phyloP scores from a whole-genome alignment of 2,329 filamentous ascomycete species.

The Neocucurbitaria cava region DNA sequence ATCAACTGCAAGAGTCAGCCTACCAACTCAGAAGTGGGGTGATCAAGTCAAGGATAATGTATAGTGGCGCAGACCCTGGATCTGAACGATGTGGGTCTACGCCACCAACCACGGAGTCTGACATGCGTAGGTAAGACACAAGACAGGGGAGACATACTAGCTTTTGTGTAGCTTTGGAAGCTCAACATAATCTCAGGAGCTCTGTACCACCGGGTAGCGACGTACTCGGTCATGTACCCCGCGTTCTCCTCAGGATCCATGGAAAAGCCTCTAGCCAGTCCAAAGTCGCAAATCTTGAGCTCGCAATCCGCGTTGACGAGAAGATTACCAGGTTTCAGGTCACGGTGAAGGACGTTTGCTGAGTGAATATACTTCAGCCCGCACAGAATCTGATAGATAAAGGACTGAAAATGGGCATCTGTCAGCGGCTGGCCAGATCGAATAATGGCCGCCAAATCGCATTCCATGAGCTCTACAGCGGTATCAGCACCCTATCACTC shows the following conservation, averaged over 20 bases:
- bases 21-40: conserved; percentile 15
- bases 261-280: conserved; percentile 93
- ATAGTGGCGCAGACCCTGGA: conserved; percentile 9
- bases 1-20: conserved; percentile 70
- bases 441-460: conserved; percentile 96
- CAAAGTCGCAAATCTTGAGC: conserved; percentile 99
- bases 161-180: conserved; percentile 99
- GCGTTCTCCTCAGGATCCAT: conserved; percentile 98
- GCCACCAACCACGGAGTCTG: conserved; percentile 1
- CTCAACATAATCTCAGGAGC: conserved; percentile 99
- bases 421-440: conserved; percentile 95
- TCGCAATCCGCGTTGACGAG: conserved; percentile 99
- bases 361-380: conserved; percentile 99
- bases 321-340: conserved; percentile 95
- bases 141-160: conserved; percentile 75
- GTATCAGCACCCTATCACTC: conserved; percentile 26
- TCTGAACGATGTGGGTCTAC: neutral
- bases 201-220: conserved; percentile 97
- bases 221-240: conserved; percentile 99
- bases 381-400: conserved; percentile 99
- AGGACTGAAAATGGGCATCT: conserved; percentile 98
- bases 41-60: conserved; percentile 7
- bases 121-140: neutral
- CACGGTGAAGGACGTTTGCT: conserved; percentile 94
- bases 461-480: conserved; percentile 91